A percentile compares a stretch with the other conserved stretches of the same genome.
Evolutionary conservation across 2,329 filamentous ascomycete genomes (phyloP).

Genomic region (Neurospora crassa): DNA sequence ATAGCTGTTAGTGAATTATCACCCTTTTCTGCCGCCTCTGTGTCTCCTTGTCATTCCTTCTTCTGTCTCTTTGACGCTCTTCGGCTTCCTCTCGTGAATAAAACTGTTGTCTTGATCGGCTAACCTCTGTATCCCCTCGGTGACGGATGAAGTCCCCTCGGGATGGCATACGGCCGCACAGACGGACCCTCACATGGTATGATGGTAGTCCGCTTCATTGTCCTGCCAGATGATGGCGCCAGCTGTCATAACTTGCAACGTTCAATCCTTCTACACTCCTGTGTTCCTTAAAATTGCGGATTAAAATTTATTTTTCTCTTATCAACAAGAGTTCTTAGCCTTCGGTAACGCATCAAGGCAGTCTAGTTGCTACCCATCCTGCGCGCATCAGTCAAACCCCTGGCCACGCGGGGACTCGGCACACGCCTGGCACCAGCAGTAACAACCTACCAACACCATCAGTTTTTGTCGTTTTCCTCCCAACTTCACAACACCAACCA

Average conservation of each 20-base stretch:
- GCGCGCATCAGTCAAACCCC: not conserved
- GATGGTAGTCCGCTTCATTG: too few relatives aligned
- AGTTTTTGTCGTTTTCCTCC: not conserved
- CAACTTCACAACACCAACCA: not conserved
- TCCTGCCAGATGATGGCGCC: not conserved
- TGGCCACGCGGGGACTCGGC: not conserved
- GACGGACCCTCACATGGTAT: too few relatives aligned
- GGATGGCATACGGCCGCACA: not conserved
- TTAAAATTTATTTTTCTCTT: too few relatives aligned
- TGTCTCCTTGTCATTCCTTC: not conserved
- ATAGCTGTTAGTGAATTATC: not conserved
- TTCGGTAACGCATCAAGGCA: not conserved
- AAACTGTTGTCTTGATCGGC: rapidly evolving
- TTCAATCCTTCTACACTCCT: too few relatives aligned
- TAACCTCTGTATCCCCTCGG: not conserved
- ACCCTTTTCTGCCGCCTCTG: not conserved
- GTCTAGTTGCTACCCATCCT: not conserved
- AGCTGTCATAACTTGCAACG: too few relatives aligned
- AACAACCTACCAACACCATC: not conserved
- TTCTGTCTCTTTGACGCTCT: too few relatives aligned
- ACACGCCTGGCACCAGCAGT: not conserved
- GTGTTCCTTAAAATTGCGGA: too few relatives aligned
- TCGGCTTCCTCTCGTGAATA: too few relatives aligned
- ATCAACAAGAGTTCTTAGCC: too few relatives aligned
- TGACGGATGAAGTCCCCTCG: not conserved